Percentiles rank a stretch among this genome's conserved stretches.
Conservation (phyloP, 2,329 filamentous ascomycete species). For the Trichoderma aggressivum region DNA sequence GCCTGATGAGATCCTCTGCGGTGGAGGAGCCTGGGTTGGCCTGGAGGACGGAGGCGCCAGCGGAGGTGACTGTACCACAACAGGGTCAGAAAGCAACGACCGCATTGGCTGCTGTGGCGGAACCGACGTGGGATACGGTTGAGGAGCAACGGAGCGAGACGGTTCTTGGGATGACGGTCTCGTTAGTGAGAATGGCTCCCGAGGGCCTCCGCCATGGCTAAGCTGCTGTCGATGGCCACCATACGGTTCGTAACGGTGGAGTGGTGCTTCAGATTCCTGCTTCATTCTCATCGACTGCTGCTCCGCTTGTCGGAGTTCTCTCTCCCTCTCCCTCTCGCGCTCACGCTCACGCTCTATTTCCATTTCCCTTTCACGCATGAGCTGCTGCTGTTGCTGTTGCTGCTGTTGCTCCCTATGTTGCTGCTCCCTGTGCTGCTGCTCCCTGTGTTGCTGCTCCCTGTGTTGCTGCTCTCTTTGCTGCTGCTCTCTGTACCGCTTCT, state of each 20-base stretch:
- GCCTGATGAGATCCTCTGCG: slow-evolving; percentile 33
- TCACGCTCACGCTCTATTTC: slow-evolving; percentile 24
- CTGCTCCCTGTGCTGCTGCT: slow-evolving; percentile 14
- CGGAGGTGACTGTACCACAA: slow-evolving; percentile 38
- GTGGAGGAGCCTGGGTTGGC: slow-evolving; percentile 38
- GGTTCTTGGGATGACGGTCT: slow-evolving; percentile 42
- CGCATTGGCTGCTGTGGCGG: slow-evolving; percentile 42
- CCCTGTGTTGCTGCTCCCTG: slow-evolving; percentile 22
- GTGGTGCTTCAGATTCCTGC: slow-evolving; percentile 47
- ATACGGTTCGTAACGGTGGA: slow-evolving; percentile 45
- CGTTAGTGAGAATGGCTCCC: slow-evolving; percentile 42
- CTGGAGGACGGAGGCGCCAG: slow-evolving; percentile 37
- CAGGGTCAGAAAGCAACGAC: slow-evolving; percentile 39
- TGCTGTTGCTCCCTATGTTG: slow-evolving; percentile 24
- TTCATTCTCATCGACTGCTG: slow-evolving; percentile 41
- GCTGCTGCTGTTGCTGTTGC: slow-evolving; percentile 17
- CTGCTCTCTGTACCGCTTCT: slow-evolving; percentile 30
- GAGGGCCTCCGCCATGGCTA: slow-evolving; percentile 36
- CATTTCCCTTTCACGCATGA: slow-evolving; percentile 12
- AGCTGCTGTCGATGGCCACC: slow-evolving; percentile 36
- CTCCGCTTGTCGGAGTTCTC: slow-evolving; percentile 31
- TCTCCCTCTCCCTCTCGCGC: slow-evolving; percentile 27
- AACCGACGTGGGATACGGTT: slow-evolving; percentile 29
- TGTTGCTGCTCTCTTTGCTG: slow-evolving; percentile 20
- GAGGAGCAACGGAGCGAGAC: slow-evolving; percentile 38